A percentile compares a stretch with the other conserved stretches of the same genome.
phyloP scores from a whole-genome alignment of 495 filamentous ascomycete species.

The Hyaloscypha variabilis region DNA sequence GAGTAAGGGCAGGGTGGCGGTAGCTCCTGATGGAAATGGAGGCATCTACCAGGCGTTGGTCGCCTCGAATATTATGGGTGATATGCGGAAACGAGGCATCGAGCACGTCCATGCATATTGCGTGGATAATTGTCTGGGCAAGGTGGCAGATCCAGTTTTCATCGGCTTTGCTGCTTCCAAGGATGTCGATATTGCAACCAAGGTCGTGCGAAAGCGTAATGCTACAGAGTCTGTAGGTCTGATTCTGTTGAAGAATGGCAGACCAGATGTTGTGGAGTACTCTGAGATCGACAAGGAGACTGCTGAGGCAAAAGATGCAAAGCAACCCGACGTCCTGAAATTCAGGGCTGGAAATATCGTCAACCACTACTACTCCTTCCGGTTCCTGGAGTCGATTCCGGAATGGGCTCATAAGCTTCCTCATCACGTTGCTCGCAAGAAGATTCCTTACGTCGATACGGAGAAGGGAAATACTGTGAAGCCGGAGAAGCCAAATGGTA shows the following conservation, averaged over 20 bases:
- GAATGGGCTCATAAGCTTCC: constrained; percentile 83
- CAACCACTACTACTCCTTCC: constrained; percentile 99
- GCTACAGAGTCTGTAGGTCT: constrained; percentile 96
- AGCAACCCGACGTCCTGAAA: constrained; percentile 81
- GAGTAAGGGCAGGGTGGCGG: constrained; percentile 87
- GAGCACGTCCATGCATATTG: constrained; percentile 97
- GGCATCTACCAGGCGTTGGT: constrained; percentile 94
- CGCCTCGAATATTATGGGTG: constrained; percentile 76
- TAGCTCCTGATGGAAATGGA: constrained; percentile 98
- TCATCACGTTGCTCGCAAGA: constrained; percentile 96
- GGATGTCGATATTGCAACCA: constrained; percentile 94
- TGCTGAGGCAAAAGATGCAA: constrained; percentile 85
- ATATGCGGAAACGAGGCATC: constrained; percentile 88
- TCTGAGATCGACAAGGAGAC: constrained; percentile 90
- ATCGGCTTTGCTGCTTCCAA: constrained; percentile 90
- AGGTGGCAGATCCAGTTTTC: constrained; percentile 94
- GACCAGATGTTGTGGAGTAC: constrained; percentile 98
- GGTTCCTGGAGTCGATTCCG: constrained; percentile 89
- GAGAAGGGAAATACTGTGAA: constrained; percentile 79
- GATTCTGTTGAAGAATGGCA: constrained; percentile 92
- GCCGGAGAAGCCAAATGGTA: constrained; percentile 91
- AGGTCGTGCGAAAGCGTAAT: constrained; percentile 97
- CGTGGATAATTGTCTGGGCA: constrained; percentile 98
- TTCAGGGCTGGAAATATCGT: constrained; percentile 99
- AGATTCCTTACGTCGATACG: constrained; percentile 86